Conservation (phyloP, 257 asterid species). For the Voacanga thouarsii region DNA sequence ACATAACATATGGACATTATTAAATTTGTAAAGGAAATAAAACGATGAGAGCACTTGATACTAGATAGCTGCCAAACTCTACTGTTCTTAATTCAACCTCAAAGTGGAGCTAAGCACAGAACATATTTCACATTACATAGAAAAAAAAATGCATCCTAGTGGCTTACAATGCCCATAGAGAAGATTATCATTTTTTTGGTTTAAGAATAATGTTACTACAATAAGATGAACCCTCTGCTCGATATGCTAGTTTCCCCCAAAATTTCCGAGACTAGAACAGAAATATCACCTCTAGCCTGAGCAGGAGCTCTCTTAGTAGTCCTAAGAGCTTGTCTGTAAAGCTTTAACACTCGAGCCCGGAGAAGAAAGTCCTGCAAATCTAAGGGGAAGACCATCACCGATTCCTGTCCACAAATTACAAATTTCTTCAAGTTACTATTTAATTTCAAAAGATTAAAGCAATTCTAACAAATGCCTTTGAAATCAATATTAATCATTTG, state of each 20-base stretch:
- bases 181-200: neutral
- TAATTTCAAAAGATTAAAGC: neutral
- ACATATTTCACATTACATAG: neutral
- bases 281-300: slow-evolving; percentile 51
- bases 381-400: slow-evolving; percentile 45
- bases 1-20: neutral
- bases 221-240: neutral
- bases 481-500: neutral
- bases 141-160: neutral
- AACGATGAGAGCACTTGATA: neutral
- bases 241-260: neutral
- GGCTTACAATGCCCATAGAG: neutral
- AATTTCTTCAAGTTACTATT: neutral
- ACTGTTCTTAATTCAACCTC: neutral
- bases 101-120: neutral
- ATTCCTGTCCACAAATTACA: slow-evolving; percentile 12
- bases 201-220: neutral
- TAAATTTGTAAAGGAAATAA: neutral
- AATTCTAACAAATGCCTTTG: neutral
- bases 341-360: slow-evolving; percentile 80
- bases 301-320: slow-evolving; percentile 69
- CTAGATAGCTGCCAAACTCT: neutral
- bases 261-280: neutral
- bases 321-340: slow-evolving; percentile 81
- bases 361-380: slow-evolving; percentile 85